phyloP scores from a whole-genome alignment of 495 filamentous ascomycete genomes.

The Trichocladium antarcticum region DNA sequence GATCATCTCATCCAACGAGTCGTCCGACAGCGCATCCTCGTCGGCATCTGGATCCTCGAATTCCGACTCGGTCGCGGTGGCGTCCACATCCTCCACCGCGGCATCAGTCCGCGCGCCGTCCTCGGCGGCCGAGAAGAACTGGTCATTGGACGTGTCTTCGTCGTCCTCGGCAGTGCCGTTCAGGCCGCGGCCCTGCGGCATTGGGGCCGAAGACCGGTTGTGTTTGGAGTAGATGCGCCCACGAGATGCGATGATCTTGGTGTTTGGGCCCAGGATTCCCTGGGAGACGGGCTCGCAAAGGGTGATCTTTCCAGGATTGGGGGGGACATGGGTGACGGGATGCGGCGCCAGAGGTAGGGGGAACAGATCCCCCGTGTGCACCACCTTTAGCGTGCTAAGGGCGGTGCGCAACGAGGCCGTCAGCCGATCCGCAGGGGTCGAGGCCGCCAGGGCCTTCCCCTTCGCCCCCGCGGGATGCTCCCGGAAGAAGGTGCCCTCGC shows the following conservation, averaged over 20 bases:
- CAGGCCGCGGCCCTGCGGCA: conserved; percentile 33
- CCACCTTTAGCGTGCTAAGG: conserved; percentile 54
- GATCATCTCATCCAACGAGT: conserved; percentile 72
- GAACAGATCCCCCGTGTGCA: conserved; percentile 76
- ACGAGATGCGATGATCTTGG: conserved; percentile 55
- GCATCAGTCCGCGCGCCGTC: conserved; percentile 45
- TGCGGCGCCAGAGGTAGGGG: conserved; percentile 75
- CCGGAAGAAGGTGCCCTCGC: conserved; percentile 45
- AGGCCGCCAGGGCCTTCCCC: conserved; percentile 19
- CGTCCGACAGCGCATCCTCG: conserved; percentile 58
- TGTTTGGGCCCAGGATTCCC: conserved; percentile 59
- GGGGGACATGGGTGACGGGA: conserved; percentile 74
- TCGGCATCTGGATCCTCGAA: conserved; percentile 47
- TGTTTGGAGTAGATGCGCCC: conserved; percentile 41
- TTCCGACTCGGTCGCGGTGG: conserved; percentile 40
- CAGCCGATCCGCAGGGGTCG: conserved; percentile 52
- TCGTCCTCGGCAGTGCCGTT: conserved; percentile 59
- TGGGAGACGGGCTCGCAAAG: conserved; percentile 72
- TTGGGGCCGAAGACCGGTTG: conserved; percentile 25
- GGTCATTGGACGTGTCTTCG: conserved; percentile 69
- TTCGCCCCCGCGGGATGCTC: conserved; percentile 31
- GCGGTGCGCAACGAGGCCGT: conserved; percentile 70
- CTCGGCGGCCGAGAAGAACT: conserved; percentile 80
- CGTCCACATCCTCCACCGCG: conserved; percentile 32
- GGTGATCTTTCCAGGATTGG: conserved; percentile 70